Evolutionary conservation across 1,284 basidiomycete genomes (phyloP), one percentile per base, ranked within the genome.

Genomic region (Pholiota adiposa): DNA sequence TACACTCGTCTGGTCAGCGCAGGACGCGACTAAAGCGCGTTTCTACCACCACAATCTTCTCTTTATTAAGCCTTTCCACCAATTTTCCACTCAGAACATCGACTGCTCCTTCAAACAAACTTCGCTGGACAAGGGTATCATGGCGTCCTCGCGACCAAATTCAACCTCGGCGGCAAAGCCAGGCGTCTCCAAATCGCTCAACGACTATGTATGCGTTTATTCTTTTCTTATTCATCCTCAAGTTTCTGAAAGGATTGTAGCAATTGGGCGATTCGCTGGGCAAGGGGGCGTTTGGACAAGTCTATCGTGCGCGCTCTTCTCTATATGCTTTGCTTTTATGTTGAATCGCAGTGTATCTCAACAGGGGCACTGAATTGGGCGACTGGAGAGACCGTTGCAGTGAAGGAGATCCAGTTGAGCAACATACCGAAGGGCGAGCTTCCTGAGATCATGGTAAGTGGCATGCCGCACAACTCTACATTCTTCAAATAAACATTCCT

Each of bases 211-310:
- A 67, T 61, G 83, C 77, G 16, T 44, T 53, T 18, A 51, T 27
- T 29, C 6, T 51, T 29, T 21, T 9, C 50, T 14, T 23, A 44
- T 38, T 11, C n/a, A 25, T 3, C 8, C 3, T 23, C 18, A 16
- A 51, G 29, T 2, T 11, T 51, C 34, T 48, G 18, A 36, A 6
- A n/a, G 14, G 19, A 3, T 9, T 51, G n/a, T 68, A 96, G 92
- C 94, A 96, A 93, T 84, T 98, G 46, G 96, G 95, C 29, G 96
- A 98, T 73, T 93, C 91, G 50, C 83, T 98, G 12, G 96, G 96
- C 43, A 94, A 96, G 74, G 96, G 96, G 67, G 96, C 96, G 58
- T 96, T 95, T 69, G 96, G 93, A 12, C 93, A 95, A 72, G 96
- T 98, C 64, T 98, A 96, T 75, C 90, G 94, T 89, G 81, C 77